Conservation (phyloP, 441 rosid genomes). For the Adansonia rubrostipa region DNA sequence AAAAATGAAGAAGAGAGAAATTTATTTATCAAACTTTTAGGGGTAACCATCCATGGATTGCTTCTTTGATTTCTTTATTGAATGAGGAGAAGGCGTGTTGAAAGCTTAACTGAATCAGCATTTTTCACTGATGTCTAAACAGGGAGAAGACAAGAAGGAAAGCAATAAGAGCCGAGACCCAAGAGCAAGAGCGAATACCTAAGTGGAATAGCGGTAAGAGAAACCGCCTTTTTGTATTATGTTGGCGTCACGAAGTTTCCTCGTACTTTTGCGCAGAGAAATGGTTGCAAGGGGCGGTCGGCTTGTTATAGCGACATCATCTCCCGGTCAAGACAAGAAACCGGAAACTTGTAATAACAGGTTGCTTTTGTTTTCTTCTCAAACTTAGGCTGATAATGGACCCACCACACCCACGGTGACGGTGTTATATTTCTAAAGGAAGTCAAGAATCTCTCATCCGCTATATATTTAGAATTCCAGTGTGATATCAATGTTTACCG, state of each 20-base stretch:
- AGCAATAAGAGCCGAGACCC: neutral
- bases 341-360: constrained; percentile 3
- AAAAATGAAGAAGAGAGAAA: neutral
- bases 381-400: neutral
- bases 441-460: too few relatives aligned
- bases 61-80: neutral
- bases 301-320: neutral
- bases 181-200: neutral
- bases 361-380: constrained; percentile 1
- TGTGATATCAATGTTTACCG: too few relatives aligned
- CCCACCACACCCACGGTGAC: neutral
- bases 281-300: too few relatives aligned
- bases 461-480: too few relatives aligned
- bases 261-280: neutral
- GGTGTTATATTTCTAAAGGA: too few relatives aligned
- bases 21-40: neutral
- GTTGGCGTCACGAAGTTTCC: constrained; percentile 14
- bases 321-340: neutral
- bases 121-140: neutral
- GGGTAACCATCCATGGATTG: neutral
- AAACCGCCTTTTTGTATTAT: neutral
- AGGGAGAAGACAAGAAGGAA: neutral
- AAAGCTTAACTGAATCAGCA: neutral
- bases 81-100: neutral
- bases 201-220: neutral